Base-by-base conservation (phyloP, 148 eudicot species). In the Pharnaceum exiguum region DNA sequence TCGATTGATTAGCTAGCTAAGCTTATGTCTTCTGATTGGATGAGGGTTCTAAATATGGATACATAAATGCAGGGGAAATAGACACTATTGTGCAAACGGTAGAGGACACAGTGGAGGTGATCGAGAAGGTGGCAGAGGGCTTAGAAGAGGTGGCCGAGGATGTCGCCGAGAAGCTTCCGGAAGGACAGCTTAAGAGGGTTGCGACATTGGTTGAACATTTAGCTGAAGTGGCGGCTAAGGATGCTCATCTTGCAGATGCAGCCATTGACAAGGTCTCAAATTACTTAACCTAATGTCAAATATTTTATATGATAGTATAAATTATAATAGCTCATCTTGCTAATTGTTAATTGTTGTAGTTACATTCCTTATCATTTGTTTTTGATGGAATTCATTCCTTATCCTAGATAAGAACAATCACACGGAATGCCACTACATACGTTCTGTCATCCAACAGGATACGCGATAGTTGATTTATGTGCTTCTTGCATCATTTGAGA, bases 61-160 rank as follows among this genome's bases (percentile, higher is more conserved):
- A 10, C 22, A 22, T 3, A 18, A 54, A 0, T 59, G 38, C 58
- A 80, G 84, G 57, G 27, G 74, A 63, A 38, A 52, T 66, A 51
- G 84, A 76, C 21, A 57, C 65, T 10, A 68, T 47, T 18, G 39
- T 76, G 21, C 73, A 76, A 38, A 48, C 33, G 7, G 60, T 65
- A 16, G 81, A 79, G 19, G 51, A 63, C 25, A 40, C 62, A 30
- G 76, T 29, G 5, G 84, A 76, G 38, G 50, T 36, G 55, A 58
- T 73, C n/a, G 84, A 79, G 62, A 53, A 73, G 29, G 73, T 76
- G 70, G 80, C 81, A 9, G 81, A 76, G 29, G 53, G 42, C 16
- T 68, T 76, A 18, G 81, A 76, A 60, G 54, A 76, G 60, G 65
- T 70, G 60, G 81, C 76, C 10, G 81, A 70, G 38, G 69, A 40